A percentile compares a stretch with the other conserved stretches of the same genome.
These are phyloP conservation scores for Myxozyma lipomycoides DNA, from an alignment of 805 yeast species.

Conservation along the genomic window DNA sequence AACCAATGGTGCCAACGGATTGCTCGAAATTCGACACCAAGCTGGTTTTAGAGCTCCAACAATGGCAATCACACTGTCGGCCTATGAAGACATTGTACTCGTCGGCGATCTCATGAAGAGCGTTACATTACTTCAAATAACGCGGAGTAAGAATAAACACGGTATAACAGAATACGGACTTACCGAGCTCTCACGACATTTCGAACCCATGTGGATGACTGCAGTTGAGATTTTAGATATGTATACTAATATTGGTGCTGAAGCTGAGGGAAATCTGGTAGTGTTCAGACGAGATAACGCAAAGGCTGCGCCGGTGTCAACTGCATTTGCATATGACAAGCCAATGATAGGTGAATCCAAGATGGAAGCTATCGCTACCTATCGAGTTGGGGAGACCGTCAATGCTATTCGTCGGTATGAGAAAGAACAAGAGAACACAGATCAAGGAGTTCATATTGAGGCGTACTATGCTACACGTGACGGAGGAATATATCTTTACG, in stretches of 20 bases:
- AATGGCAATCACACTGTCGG: constrained; percentile 21
- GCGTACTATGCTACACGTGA: constrained; percentile 29
- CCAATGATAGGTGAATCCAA: not conserved
- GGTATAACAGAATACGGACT: constrained; percentile 4
- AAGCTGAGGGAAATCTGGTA: constrained; percentile 29
- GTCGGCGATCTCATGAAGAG: constrained; percentile 29
- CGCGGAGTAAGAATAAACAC: not conserved
- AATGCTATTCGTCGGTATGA: constrained; percentile 23
- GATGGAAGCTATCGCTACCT: constrained; percentile 17
- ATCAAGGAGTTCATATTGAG: constrained; percentile 18
- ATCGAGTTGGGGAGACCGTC: constrained; percentile 26
- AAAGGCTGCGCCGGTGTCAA: not conserved
- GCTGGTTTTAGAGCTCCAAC: constrained; percentile 25
- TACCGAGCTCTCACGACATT: constrained; percentile 23
- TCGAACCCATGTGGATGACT: constrained; percentile 30
- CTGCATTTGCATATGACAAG: not conserved
- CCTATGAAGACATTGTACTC: constrained; percentile 12
- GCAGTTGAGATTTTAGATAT: constrained; percentile 22
- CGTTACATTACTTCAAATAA: constrained; percentile 13
- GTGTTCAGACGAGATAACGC: constrained; percentile 8
- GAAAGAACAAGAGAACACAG: constrained; percentile 2
- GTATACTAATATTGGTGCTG: constrained; percentile 15
- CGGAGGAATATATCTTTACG: constrained; percentile 25
- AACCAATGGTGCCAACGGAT: constrained; percentile 7
- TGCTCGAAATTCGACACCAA: constrained; percentile 10